Conservation (phyloP, 163 green algal species). For the Chloroidium sp. region DNA sequence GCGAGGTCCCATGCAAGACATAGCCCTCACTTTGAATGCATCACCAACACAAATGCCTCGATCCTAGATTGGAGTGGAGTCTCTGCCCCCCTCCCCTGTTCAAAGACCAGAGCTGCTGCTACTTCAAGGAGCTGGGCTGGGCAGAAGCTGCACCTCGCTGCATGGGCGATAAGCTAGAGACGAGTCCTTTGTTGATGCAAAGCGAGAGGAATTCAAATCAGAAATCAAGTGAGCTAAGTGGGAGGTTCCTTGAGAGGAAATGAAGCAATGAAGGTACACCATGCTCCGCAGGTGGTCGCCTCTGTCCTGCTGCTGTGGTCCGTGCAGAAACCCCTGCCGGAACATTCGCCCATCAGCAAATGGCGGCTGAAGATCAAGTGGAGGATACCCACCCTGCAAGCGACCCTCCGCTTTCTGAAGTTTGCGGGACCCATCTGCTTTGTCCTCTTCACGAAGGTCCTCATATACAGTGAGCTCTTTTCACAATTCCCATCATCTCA, state of each 20-base stretch:
- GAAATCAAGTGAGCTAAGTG: background rate
- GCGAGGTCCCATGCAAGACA: background rate
- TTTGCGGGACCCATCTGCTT: constrained; percentile 11
- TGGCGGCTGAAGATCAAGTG: background rate
- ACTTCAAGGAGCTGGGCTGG: background rate
- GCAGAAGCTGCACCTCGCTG: background rate
- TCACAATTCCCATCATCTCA: background rate
- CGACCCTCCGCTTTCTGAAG: background rate
- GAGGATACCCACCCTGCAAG: constrained; percentile 1
- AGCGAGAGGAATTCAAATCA: no score
- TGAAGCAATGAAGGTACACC: background rate
- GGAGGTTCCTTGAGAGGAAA: background rate
- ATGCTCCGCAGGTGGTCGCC: constrained; percentile 1
- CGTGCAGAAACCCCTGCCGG: constrained; percentile 1
- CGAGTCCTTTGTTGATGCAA: background rate
- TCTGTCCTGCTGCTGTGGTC: constrained; percentile 1
- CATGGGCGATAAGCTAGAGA: background rate
- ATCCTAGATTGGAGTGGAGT: background rate
- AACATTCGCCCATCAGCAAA: background rate
- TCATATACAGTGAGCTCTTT: constrained; percentile 18
- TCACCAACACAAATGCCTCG: background rate
- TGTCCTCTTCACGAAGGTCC: constrained; percentile 13
- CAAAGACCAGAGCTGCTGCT: background rate
- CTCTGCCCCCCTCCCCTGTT: background rate
- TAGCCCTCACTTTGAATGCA: background rate